phyloP scores from a whole-genome alignment of 345 rosid genomes.

The Citrus cavaleriei region DNA sequence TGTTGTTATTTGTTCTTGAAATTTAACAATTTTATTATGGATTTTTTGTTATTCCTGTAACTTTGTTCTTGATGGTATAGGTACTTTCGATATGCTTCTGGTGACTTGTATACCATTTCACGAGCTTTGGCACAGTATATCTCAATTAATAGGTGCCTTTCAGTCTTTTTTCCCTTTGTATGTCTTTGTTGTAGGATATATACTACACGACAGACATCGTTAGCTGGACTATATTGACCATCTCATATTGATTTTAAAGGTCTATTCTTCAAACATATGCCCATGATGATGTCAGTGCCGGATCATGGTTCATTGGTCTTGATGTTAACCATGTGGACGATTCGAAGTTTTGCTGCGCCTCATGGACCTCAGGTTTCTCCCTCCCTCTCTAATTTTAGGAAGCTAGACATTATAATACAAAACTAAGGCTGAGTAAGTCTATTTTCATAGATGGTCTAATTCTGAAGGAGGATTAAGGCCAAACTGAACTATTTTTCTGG shows the following conservation, averaged over 20 bases:
- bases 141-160: constrained; percentile 38
- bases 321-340: constrained; percentile 39
- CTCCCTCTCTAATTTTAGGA: constrained; percentile 1
- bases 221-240: not conserved
- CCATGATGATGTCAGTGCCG: constrained; percentile 49
- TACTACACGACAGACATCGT: too few species aligned
- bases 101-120: constrained; percentile 44
- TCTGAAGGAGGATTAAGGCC: not conserved
- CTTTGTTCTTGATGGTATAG: constrained; percentile 24
- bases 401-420: not conserved
- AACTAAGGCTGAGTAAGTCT: not conserved
- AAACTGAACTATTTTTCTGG: not conserved
- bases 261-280: constrained; percentile 38
- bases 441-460: not conserved
- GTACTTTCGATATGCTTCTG: constrained; percentile 48
- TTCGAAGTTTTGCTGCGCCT: constrained; percentile 48
- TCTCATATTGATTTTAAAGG: constrained; percentile 17
- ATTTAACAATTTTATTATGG: not conserved
- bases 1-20: constrained; percentile 6
- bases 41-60: not conserved
- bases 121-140: constrained; percentile 45
- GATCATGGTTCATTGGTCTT: constrained; percentile 59
- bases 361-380: constrained; percentile 36
- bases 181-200: not conserved
- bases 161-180: not conserved